Conservation (phyloP, 495 filamentous ascomycete genomes). For the Zalerion maritima region DNA sequence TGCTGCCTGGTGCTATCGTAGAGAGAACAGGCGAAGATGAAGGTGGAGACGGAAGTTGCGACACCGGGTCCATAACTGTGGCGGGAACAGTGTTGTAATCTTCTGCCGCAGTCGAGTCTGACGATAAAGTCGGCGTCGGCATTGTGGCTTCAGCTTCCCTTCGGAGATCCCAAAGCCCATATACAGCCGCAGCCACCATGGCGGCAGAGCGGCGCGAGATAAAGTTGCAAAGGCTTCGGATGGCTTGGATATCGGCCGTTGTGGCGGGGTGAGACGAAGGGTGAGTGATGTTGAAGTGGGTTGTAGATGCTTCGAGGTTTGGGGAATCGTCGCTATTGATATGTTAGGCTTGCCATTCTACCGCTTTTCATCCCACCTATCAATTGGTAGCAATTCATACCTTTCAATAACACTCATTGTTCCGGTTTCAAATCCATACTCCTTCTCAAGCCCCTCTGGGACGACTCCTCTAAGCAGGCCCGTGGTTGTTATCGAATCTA, state of each 20-base stretch:
- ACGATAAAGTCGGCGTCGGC: too few relatives aligned
- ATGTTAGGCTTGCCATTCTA: slow-evolving; percentile 9
- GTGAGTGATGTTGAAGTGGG: slow-evolving; percentile 27
- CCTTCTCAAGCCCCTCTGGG: slow-evolving; percentile 32
- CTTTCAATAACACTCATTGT: slow-evolving; percentile 43
- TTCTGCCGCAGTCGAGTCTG: too few relatives aligned
- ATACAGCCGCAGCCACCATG: slow-evolving; percentile 46
- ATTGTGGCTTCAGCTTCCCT: slow-evolving; percentile 36
- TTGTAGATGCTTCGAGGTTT: slow-evolving; percentile 15
- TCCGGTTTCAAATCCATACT: slow-evolving; percentile 47
- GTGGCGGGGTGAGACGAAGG: slow-evolving; percentile 27
- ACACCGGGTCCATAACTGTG: too few relatives aligned
- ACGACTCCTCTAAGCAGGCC: slow-evolving; percentile 42
- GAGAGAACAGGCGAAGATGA: too few relatives aligned
- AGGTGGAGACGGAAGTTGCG: too few relatives aligned
- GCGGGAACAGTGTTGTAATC: too few relatives aligned
- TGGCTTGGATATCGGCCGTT: slow-evolving; percentile 32
- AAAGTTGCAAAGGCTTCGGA: slow-evolving; percentile 38
- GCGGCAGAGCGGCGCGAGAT: slow-evolving; percentile 46
- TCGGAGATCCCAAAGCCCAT: slow-evolving; percentile 46
- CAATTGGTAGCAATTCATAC: slow-evolving; percentile 21
- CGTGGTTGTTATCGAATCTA: slow-evolving; percentile 44
- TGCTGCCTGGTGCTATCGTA: too few relatives aligned
- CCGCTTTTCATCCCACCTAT: not conserved
- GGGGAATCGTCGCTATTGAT: slow-evolving; percentile 20